These are phyloP conservation scores for Oidium heveae DNA, from an alignment of 2,329 filamentous ascomycete species.

Conservation along the genomic window DNA sequence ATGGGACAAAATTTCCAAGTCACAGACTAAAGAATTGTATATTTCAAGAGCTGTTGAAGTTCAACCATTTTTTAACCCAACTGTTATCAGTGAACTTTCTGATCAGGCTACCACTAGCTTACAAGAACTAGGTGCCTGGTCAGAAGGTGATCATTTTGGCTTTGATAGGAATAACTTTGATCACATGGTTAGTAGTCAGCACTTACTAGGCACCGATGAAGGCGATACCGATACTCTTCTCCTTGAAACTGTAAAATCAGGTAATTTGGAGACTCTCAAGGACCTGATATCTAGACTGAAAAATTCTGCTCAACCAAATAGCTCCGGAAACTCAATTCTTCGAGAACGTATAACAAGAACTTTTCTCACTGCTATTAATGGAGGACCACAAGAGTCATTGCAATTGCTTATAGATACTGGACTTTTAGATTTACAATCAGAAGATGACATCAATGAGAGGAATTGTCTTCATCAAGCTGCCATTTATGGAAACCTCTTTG, in stretches of 20 bases:
- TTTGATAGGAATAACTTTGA: slow-evolving; percentile 34
- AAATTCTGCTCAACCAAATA: slow-evolving; percentile 25
- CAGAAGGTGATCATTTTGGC: slow-evolving; percentile 79
- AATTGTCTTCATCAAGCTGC: slow-evolving; percentile 94
- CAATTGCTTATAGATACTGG: slow-evolving; percentile 54
- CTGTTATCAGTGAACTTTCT: slow-evolving; percentile 87
- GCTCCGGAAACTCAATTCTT: slow-evolving; percentile 29
- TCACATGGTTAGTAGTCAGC: slow-evolving; percentile 39
- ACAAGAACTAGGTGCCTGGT: slow-evolving; percentile 87
- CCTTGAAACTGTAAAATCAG: slow-evolving; percentile 62
- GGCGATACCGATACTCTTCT: slow-evolving; percentile 74
- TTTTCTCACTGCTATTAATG: slow-evolving; percentile 72
- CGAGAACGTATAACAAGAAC: slow-evolving; percentile 65
- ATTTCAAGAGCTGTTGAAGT: slow-evolving; percentile 89
- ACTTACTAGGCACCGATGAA: slow-evolving; percentile 52
- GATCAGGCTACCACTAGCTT: slow-evolving; percentile 93
- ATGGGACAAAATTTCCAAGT: slow-evolving; percentile 99
- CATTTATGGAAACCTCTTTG: slow-evolving; percentile 65
- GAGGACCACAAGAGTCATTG: slow-evolving; percentile 55
- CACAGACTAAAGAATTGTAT: slow-evolving; percentile 92
- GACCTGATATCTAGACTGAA: slow-evolving; percentile 60
- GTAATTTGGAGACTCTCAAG: slow-evolving; percentile 50
- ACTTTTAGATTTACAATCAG: slow-evolving; percentile 70
- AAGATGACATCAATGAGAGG: slow-evolving; percentile 92
- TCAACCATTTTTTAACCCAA: slow-evolving; percentile 92